These are phyloP conservation scores for Ophiocordyceps camponoti-saundersi DNA, from an alignment of 2,329 filamentous ascomycete genomes.

Conservation along the genomic window DNA sequence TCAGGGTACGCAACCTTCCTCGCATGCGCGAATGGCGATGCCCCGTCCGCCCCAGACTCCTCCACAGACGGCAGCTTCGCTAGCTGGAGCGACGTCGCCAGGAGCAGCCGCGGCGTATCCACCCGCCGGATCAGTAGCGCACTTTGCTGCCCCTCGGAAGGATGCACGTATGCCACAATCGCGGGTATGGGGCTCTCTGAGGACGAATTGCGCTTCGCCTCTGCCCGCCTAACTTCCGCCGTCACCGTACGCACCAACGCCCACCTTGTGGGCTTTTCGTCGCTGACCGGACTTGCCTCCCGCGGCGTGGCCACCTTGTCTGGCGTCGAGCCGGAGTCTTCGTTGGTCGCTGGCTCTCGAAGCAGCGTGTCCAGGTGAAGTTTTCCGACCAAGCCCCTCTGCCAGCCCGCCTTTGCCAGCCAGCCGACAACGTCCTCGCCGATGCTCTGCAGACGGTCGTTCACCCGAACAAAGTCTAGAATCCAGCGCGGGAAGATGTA, in stretches of 20 bases:
- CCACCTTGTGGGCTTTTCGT: neutral
- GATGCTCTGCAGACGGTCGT: conserved; percentile 72
- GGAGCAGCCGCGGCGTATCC: conserved; percentile 68
- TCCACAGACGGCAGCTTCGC: conserved; percentile 66
- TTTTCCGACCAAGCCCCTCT: conserved; percentile 62
- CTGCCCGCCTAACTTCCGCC: neutral
- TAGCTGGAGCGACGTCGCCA: conserved; percentile 67
- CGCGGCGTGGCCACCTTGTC: conserved; percentile 12
- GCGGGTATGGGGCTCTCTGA: conserved; percentile 37
- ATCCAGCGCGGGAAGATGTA: conserved; percentile 92
- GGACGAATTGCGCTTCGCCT: neutral
- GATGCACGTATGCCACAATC: conserved; percentile 70
- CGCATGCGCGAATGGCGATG: conserved; percentile 61
- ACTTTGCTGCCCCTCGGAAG: conserved; percentile 23
- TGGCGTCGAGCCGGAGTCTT: conserved; percentile 17
- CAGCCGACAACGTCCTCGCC: conserved; percentile 84
- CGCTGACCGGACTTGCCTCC: conserved; percentile 7
- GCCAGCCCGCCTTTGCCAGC: conserved; percentile 94
- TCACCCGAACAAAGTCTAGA: conserved; percentile 62
- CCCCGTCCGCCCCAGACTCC: conserved; percentile 36
- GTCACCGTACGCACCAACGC: neutral
- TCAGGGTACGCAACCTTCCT: conserved; percentile 72
- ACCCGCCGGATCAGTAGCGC: conserved; percentile 67
- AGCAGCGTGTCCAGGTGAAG: conserved; percentile 52
- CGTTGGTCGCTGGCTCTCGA: conserved; percentile 18